Conservation (phyloP, 306 rosid species). For the Trichosanthes truncata region DNA sequence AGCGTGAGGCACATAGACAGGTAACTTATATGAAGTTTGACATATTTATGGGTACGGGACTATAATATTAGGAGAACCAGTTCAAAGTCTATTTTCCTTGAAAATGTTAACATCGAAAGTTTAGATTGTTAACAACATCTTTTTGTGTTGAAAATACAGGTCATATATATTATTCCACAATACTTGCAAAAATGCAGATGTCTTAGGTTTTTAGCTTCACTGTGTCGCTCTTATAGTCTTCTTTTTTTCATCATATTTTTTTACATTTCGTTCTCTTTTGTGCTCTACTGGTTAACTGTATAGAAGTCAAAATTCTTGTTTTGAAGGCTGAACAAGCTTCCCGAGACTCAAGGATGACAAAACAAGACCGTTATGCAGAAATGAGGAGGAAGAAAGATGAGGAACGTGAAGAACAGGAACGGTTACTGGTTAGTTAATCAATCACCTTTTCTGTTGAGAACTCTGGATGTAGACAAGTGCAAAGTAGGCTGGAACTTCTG, state of each 20-base stretch:
- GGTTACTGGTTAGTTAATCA: conserved; percentile 43
- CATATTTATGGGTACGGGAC: background rate
- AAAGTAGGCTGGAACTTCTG: conserved; percentile 5
- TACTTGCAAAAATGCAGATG: background rate
- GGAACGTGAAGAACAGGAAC: conserved; percentile 82
- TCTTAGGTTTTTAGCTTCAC: background rate
- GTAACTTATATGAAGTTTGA: conserved; percentile 21
- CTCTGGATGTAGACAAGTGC: background rate
- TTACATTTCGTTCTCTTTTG: conserved; percentile 4
- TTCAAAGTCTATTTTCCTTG: background rate
- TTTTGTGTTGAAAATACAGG: background rate
- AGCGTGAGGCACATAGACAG: conserved; percentile 85
- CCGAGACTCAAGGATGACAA: conserved; percentile 58
- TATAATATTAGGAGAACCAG: background rate
- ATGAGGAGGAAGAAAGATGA: conserved; percentile 84
- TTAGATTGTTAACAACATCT: background rate
- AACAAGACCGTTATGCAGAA: conserved; percentile 81
- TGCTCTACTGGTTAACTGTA: conserved; percentile 4
- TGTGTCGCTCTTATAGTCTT: background rate
- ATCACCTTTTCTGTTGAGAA: conserved; percentile 4
- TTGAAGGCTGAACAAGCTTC: conserved; percentile 82
- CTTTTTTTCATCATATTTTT: background rate
- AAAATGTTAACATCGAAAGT: background rate
- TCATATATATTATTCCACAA: background rate
- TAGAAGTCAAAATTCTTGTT: conserved; percentile 1